Evolutionary conservation across 2,329 filamentous ascomycete genomes (phyloP), one percentile per base, ranked within the genome.

Genomic region (Cryoendolithus antarcticus): DNA sequence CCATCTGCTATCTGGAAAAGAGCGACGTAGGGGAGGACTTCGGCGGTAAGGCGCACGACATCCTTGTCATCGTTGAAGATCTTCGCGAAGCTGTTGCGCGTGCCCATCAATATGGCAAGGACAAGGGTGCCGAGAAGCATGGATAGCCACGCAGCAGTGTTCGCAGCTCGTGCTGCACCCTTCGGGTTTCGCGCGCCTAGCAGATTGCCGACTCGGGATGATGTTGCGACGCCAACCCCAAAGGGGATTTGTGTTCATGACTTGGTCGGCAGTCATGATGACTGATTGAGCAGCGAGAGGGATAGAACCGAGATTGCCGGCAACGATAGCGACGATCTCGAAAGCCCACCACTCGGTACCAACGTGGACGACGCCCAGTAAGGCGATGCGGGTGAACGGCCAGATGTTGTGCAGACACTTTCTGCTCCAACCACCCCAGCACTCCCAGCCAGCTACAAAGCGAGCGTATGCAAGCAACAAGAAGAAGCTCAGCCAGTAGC

Each of bases 331-430:
- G 2, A 93, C 84, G 48, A 93, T 89, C 61, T 93, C 86, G 51
- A 93, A 93, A 0, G 86, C 86, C 86, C 86, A 93, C 86, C 85
- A 93, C 61, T 93, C 86, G 0, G 85, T 91, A 6, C 54, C 86
- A 4, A 93, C 82, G 47, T 93, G 86, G 3, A 93, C 63, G 32
- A 93, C 69, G 0, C 86, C 86, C 0, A 93, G 66, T 9, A 81
- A 60, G 0, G 86, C 83, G 3, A 93, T 74, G 7, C 77, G 75
- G 1, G 82, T 70, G 56, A 93, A 93, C 0, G 77, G 76, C 10
- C 72, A 62, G 10, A 82, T 66, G 50, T 88, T 82, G 1, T 71
- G 65, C n/a, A 82, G 55, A 2, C 79, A 80, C 34, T 70, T 71
- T 3, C 69, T 67, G 5, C 74, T 74, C 58, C 77, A 77, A 0